These are phyloP conservation scores for Hypocrella siamensis DNA, from an alignment of 2,329 filamentous ascomycete species.

Conservation along the genomic window DNA sequence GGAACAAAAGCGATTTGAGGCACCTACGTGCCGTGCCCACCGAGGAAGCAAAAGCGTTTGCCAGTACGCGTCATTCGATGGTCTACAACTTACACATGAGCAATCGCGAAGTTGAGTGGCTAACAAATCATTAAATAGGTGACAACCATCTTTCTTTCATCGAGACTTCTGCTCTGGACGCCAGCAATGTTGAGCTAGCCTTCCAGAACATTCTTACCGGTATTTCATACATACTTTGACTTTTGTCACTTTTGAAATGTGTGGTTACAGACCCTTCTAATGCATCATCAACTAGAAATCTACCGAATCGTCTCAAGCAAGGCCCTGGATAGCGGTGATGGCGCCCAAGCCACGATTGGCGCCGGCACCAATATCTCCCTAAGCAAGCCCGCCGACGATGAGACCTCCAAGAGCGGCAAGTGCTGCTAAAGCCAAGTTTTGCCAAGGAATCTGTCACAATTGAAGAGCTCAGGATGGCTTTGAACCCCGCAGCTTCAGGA, in stretches of 20 bases:
- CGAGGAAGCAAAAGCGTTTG: slow-evolving; percentile 95
- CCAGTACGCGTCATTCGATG: no score
- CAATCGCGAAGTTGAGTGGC: background rate
- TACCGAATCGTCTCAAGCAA: slow-evolving; percentile 99
- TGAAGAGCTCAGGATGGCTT: no score
- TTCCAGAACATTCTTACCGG: slow-evolving; percentile 99
- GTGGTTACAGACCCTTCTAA: slow-evolving; percentile 1
- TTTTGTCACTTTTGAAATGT: background rate
- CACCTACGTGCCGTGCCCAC: slow-evolving; percentile 94
- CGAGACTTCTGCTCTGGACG: slow-evolving; percentile 95
- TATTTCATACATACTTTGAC: slow-evolving; percentile 26
- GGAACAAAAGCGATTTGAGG: slow-evolving; percentile 99
- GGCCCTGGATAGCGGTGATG: slow-evolving; percentile 80
- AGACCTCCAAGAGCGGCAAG: slow-evolving; percentile 60
- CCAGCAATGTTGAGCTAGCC: slow-evolving; percentile 96
- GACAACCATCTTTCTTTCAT: slow-evolving; percentile 98
- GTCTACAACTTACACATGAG: background rate
- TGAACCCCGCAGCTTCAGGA: no score
- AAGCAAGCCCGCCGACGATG: slow-evolving; percentile 67
- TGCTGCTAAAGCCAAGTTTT: slow-evolving; percentile 52
- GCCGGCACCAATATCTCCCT: slow-evolving; percentile 74
- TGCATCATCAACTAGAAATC: slow-evolving; percentile 52
- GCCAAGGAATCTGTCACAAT: no score
- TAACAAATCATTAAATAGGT: slow-evolving; percentile 35
- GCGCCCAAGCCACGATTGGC: slow-evolving; percentile 62